Evolutionary conservation across 805 yeast species (phyloP).

Genomic region (Starmerella khaoyaiensis): DNA sequence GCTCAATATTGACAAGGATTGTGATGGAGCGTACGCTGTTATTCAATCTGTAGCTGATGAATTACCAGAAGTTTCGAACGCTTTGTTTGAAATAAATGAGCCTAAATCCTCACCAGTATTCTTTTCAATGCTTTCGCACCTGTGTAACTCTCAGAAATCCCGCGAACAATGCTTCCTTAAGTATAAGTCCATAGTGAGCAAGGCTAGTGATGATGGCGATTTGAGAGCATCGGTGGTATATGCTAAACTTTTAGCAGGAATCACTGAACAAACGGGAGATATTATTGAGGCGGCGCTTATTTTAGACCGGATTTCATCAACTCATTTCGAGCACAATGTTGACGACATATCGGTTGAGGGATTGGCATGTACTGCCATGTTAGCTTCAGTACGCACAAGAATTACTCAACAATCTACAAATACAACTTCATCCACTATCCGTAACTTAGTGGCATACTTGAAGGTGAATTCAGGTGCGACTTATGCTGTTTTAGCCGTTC

Average conservation of each 20-base stretch:
- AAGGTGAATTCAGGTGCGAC: slow-evolving; percentile 15
- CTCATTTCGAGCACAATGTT: slow-evolving; percentile 17
- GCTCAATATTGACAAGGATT: not conserved
- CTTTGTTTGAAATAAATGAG: not conserved
- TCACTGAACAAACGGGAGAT: slow-evolving; percentile 18
- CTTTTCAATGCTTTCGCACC: slow-evolving; percentile 27
- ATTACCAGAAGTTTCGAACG: slow-evolving; percentile 13
- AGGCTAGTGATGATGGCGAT: slow-evolving; percentile 18
- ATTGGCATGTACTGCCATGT: slow-evolving; percentile 28
- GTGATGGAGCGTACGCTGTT: slow-evolving; percentile 21
- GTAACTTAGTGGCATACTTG: slow-evolving; percentile 18
- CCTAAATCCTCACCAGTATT: slow-evolving; percentile 15
- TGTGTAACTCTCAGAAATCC: slow-evolving; percentile 25
- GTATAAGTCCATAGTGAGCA: slow-evolving; percentile 20
- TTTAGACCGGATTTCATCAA: slow-evolving; percentile 23
- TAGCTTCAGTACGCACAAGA: slow-evolving; percentile 25
- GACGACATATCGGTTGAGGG: slow-evolving; percentile 27
- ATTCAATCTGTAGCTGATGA: slow-evolving; percentile 23
- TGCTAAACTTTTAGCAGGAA: slow-evolving; percentile 26
- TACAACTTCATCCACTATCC: slow-evolving; percentile 1
- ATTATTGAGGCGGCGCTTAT: slow-evolving; percentile 16
- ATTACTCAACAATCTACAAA: slow-evolving; percentile 3
- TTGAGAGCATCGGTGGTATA: slow-evolving; percentile 28
- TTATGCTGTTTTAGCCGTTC: slow-evolving; percentile 26
- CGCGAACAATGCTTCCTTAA: slow-evolving; percentile 23